Conservation (phyloP, 306 rosid genomes). For the Oxytropis ochrocephala region DNA sequence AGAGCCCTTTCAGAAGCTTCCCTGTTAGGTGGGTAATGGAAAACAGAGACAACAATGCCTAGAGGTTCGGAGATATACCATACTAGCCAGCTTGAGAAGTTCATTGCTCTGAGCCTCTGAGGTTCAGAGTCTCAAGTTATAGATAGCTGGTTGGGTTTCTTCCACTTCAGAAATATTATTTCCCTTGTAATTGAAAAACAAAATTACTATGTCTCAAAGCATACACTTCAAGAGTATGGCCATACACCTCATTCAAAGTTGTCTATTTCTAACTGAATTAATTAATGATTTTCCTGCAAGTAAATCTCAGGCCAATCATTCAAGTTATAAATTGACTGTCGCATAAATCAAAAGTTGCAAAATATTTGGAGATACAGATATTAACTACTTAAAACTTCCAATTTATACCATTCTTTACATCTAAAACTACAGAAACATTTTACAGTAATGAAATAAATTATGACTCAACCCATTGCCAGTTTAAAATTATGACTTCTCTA, state of each 20-base stretch:
- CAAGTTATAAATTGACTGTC: not conserved
- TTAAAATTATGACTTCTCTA: constrained; percentile 10
- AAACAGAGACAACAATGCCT: constrained; percentile 40
- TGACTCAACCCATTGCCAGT: not conserved
- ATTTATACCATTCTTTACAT: not conserved
- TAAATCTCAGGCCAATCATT: not conserved
- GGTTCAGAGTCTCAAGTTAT: not conserved
- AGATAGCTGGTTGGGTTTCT: not conserved
- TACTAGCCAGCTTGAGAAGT: too few species aligned
- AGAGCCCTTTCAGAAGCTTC: not conserved
- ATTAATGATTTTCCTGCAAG: not conserved
- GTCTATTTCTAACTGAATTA: not conserved
- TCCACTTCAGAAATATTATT: not conserved
- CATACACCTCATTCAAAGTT: not conserved
- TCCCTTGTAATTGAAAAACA: not conserved
- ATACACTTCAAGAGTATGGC: not conserved
- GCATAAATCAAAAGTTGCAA: not conserved
- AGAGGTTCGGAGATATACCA: not conserved
- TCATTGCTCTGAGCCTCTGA: too few species aligned
- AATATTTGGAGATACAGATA: not conserved
- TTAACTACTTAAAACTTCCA: not conserved
- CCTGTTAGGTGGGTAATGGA: constrained; percentile 25
- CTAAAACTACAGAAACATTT: not conserved
- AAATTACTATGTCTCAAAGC: not conserved
- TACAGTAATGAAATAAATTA: constrained; percentile 1